Evolutionary conservation across 768 basidiomycete species (phyloP), one percentile per base, ranked within the genome.

Genomic region (Rhodotorula sphaerocarpa): DNA sequence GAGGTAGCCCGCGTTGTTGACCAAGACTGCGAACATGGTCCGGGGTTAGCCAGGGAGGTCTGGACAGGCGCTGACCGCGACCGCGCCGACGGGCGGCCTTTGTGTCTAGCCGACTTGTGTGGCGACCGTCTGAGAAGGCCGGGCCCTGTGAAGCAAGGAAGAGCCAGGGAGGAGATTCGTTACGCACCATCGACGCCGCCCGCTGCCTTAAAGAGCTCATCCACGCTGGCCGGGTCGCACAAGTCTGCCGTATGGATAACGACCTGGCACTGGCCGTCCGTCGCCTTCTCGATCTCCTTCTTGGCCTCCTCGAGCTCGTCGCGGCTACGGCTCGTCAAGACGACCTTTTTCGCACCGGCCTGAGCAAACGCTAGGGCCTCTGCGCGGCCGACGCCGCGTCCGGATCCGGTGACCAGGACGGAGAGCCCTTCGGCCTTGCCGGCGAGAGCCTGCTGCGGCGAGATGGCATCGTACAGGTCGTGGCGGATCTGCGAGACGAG

Each of bases 1-100:
- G 55, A 62, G 61, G 55, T 51, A 56, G 28, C 61, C 61, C 11
- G 55, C 54, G 50, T 62, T 62, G 48, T 57, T 56, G 55, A 62
- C n/a, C 25, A 62, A 43, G 30, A 57, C 61, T 62, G 54, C 16
- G 7, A 6, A 21, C 48, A 25, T 15, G 3, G 0, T 3, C 33
- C 16, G 27, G 12, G 30, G n/a, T 7, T 36, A 31, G 55, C 41
- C 51, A 52, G 51, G 11, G 1, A 15, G 27, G 12, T 28, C 27
- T 25, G 3, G 28, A 3, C 18, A 14, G n/a, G n/a, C n/a, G n/a
- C n/a, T n/a, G n/a, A n/a, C n/a, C n/a, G n/a, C n/a, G n/a, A n/a
- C n/a, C n/a, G n/a, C n/a, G n/a, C n/a, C n/a, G n/a, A n/a, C n/a
- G n/a, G n/a, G n/a, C n/a, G n/a, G n/a, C n/a, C n/a, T n/a, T n/a